Evolutionary conservation across 2,329 filamentous ascomycete species (phyloP).

Genomic region (Penicillium sp.): DNA sequence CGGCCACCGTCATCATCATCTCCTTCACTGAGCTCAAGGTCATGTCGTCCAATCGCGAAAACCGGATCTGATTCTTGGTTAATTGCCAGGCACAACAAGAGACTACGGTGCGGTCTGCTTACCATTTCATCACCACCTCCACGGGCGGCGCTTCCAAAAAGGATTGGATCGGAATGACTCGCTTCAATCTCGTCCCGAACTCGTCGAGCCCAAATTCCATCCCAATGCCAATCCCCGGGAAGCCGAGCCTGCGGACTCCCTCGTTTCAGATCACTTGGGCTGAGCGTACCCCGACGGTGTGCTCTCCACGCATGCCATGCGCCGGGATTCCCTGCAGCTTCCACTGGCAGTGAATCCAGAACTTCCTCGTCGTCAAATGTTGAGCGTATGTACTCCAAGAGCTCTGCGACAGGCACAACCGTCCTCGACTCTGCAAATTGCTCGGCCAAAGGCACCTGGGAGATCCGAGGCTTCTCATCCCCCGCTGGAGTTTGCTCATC

Average conservation of each 20-base stretch:
- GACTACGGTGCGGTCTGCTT: constrained; percentile 18
- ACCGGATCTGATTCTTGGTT: constrained; percentile 40
- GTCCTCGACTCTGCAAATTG: constrained; percentile 33
- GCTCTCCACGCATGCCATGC: constrained; percentile 94
- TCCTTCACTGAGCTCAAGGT: constrained; percentile 39
- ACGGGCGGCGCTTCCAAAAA: constrained; percentile 68
- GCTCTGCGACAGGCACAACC: constrained; percentile 62
- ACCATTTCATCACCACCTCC: constrained; percentile 70
- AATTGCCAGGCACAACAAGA: constrained; percentile 4
- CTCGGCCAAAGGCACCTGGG: constrained; percentile 15
- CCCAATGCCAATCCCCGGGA: constrained; percentile 95
- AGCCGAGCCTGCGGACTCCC: constrained; percentile 53
- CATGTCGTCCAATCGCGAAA: constrained; percentile 39
- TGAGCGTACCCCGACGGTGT: constrained; percentile 55
- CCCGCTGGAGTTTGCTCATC: constrained; percentile 7
- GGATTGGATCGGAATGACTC: constrained; percentile 75
- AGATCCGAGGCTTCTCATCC: constrained; percentile 4
- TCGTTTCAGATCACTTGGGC: constrained; percentile 39
- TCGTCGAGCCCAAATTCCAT: constrained; percentile 91
- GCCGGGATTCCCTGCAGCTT: constrained; percentile 83
- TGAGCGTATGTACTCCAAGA: constrained; percentile 79
- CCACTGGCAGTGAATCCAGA: constrained; percentile 75
- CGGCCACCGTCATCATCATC: constrained; percentile 35
- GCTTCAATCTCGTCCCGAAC: constrained; percentile 76
- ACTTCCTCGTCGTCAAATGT: constrained; percentile 77